Evolutionary conservation across 2,329 filamentous ascomycete species (phyloP).

Genomic region (Beauveria pseudobassiana): DNA sequence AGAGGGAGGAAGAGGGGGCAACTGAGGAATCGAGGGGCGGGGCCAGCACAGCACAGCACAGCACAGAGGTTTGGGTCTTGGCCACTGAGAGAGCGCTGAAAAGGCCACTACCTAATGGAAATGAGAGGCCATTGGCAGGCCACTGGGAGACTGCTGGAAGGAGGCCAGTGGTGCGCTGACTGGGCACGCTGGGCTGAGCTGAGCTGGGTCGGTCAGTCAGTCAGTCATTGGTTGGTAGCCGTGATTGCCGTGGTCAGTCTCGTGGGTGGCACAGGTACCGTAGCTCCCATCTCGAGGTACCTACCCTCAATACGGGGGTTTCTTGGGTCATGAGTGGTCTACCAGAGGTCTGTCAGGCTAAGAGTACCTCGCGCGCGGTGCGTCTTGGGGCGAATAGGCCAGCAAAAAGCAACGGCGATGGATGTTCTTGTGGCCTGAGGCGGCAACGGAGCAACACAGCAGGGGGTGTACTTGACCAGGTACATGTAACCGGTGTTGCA

Average conservation of each 20-base stretch:
- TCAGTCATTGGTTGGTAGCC: not conserved
- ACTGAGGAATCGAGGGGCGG: slow-evolving; percentile 1
- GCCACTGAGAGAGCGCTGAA: not conserved
- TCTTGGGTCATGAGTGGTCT: not conserved
- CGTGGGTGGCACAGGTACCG: slow-evolving; percentile 2
- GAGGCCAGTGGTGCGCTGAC: not conserved
- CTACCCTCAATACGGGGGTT: slow-evolving; percentile 5
- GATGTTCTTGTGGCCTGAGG: not conserved
- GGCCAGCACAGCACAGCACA: not conserved
- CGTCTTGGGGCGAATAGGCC: not conserved
- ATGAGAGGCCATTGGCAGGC: not conserved
- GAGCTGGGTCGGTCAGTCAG: not conserved
- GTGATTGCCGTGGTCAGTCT: not conserved
- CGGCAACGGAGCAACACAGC: not conserved
- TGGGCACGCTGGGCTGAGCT: not conserved
- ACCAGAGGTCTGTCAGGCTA: not conserved
- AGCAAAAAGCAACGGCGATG: not conserved
- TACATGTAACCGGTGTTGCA: not conserved
- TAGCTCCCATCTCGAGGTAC: slow-evolving; percentile 1
- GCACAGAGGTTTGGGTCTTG: not conserved
- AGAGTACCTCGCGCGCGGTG: not conserved
- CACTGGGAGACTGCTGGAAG: not conserved
- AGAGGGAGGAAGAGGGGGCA: slow-evolving; percentile 6
- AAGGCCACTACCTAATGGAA: not conserved
- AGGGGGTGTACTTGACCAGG: not conserved